Conservation (phyloP, 306 rosid genomes). For the Quercus robur region DNA sequence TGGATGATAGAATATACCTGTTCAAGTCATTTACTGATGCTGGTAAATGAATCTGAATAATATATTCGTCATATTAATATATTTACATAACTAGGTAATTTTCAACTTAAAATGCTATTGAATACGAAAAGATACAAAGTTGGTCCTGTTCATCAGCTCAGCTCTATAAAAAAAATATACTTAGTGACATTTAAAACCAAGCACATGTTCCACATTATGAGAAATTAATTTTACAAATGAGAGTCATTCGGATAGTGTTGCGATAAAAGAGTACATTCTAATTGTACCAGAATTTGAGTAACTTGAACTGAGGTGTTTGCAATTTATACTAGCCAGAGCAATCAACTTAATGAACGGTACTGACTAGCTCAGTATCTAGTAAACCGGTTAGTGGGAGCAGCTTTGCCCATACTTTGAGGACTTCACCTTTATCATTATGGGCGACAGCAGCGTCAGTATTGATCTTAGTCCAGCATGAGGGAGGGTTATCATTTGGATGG, state of each 20-base stretch:
- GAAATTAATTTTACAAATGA: background rate
- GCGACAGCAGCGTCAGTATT: no score
- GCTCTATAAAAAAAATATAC: no score
- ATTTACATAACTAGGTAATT: background rate
- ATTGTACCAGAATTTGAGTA: background rate
- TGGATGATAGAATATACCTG: conserved; percentile 80
- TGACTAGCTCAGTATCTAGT: background rate
- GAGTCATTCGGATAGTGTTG: background rate
- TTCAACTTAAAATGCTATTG: background rate
- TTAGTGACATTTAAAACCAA: background rate
- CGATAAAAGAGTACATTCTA: background rate
- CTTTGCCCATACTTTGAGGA: background rate
- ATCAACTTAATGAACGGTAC: background rate
- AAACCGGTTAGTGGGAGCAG: background rate
- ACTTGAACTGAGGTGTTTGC: background rate
- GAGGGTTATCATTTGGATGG: no score
- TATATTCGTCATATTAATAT: background rate
- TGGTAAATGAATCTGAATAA: conserved; percentile 4
- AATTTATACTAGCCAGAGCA: background rate
- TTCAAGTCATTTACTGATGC: conserved; percentile 8
- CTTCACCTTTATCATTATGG: no score
- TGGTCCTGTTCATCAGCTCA: background rate
- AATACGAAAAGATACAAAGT: background rate
- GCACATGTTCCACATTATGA: background rate
- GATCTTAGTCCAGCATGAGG: no score